phyloP scores from a whole-genome alignment of 257 asterid genomes.

The Primulina eburnea region DNA sequence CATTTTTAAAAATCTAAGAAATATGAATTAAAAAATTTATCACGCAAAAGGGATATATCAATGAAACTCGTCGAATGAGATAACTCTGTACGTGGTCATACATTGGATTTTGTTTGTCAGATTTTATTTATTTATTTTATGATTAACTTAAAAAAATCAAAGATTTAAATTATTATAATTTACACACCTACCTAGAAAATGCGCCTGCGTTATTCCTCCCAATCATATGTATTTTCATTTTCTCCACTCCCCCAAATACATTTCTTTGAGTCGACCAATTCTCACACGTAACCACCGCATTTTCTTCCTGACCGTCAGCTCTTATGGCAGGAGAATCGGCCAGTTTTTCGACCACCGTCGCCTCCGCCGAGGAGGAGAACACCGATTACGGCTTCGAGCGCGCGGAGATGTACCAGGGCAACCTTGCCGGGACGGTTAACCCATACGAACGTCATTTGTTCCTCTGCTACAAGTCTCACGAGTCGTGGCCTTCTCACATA shows the following conservation, averaged over 20 bases:
- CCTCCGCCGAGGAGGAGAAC: slow-evolving; percentile 29
- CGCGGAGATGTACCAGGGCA: slow-evolving; percentile 61
- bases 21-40: too few relatives aligned
- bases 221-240: too few relatives aligned
- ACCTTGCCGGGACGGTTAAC: slow-evolving; percentile 63
- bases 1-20: too few relatives aligned
- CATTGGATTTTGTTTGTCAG: too few relatives aligned
- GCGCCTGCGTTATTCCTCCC: slow-evolving; percentile 19
- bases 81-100: too few relatives aligned
- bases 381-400: slow-evolving; percentile 74
- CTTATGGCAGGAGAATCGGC: slow-evolving; percentile 69
- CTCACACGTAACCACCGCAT: slow-evolving; percentile 7
- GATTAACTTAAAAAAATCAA: too few relatives aligned
- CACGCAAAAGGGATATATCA: too few relatives aligned
- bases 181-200: not conserved
- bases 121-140: too few relatives aligned
- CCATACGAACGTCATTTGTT: slow-evolving; percentile 81
- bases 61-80: too few relatives aligned
- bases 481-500: slow-evolving; percentile 77
- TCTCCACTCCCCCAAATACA: slow-evolving; percentile 19
- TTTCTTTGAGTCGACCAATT: slow-evolving; percentile 26
- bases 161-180: not conserved
- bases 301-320: not conserved
- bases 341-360: slow-evolving; percentile 39
- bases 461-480: slow-evolving; percentile 84